Evolutionary conservation across 208 protist genomes (phyloP), one percentile per base, ranked within the genome.

Genomic region (Leishmania guyanensis): DNA sequence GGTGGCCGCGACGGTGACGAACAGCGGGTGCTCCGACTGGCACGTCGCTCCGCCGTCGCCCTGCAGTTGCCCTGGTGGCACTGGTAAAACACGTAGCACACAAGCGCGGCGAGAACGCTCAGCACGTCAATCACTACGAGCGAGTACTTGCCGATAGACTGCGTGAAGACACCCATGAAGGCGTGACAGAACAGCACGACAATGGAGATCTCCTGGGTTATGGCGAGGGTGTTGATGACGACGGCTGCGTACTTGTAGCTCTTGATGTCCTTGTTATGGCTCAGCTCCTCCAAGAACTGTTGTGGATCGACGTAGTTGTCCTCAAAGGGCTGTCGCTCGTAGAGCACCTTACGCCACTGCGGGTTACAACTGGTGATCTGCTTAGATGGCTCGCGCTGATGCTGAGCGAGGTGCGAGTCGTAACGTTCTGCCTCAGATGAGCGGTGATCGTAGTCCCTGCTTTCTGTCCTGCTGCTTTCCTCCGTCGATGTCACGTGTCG

Each of bases 291-390:
- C 76, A 97, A 80, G 78, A 98, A 98, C 76, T 93, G 88, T 6
- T 83, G 69, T 0, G 88, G 89, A 79, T 98, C 95, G 0, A 97
- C 93, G 78, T 96, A 98, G 85, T 97, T 98, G 79, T 98, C 95
- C 79, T 97, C 95, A 62, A 95, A 97, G 14, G 92, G 92, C 84
- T 96, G 94, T 43, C 84, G 83, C 62, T 96, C 90, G 72, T 97
- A 98, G 33, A 98, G 86, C 56, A 96, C 87, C 75, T 95, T 96
- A 56, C 89, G 87, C 94, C 95, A 98, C 43, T 29, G 58, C 20
- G 85, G 85, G 39, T 3, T 50, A 39, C 64, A 29, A 53, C 26
- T 39, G 5, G 74, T 64, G 50, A 17, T 51, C 5, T 51, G 69
- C 69, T 73, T 80, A 22, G 81, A 84, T 0, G 76, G 70, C 3